Conservation (phyloP, 2,329 filamentous ascomycete genomes). For the Nemania sp. region DNA sequence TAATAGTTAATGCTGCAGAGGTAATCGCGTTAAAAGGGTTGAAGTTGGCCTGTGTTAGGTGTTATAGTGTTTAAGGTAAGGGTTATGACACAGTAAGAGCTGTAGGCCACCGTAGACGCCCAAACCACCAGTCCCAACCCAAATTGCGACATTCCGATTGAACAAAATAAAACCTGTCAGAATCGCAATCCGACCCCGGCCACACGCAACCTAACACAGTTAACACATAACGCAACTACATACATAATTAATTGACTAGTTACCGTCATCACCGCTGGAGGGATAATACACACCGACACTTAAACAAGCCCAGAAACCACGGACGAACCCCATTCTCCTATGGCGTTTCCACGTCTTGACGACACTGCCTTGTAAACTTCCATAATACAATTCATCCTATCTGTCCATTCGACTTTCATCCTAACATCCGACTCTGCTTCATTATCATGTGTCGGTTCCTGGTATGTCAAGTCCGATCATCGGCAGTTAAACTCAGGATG, state of each 20-base stretch:
- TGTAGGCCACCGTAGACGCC: too few relatives aligned
- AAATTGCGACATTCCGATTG: constrained; percentile 9
- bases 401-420: neutral
- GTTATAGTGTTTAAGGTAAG: too few relatives aligned
- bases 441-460: constrained; percentile 69
- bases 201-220: constrained; percentile 36
- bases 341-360: constrained; percentile 8
- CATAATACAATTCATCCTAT: neutral
- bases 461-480: constrained; percentile 47
- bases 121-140: constrained; percentile 21
- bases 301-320: neutral
- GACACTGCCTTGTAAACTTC: neutral
- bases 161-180: constrained; percentile 22
- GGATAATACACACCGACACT: neutral
- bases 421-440: constrained; percentile 6
- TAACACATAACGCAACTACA: neutral
- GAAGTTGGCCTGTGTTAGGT: too few relatives aligned
- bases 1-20: too few relatives aligned
- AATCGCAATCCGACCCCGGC: constrained; percentile 34
- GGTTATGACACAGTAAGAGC: too few relatives aligned
- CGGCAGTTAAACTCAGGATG: constrained; percentile 18
- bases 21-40: too few relatives aligned
- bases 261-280: constrained; percentile 14
- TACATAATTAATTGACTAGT: constrained; percentile 15
- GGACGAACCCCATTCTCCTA: constrained; percentile 13